Evolutionary conservation across 2,329 filamentous ascomycete genomes (phyloP).

Genomic region (Tricladium varicosporioides): DNA sequence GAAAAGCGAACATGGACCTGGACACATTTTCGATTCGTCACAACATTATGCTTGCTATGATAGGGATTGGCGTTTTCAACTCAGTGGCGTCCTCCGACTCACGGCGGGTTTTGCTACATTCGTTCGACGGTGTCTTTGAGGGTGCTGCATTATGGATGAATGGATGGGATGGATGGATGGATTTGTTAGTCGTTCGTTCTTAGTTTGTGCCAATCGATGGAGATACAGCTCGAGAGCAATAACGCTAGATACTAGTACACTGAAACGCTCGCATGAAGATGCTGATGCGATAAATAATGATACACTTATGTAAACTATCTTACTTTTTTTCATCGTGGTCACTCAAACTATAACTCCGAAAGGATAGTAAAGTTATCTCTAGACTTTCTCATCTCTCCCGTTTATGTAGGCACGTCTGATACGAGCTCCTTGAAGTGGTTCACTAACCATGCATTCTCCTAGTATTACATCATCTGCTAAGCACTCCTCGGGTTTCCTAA

Average conservation of each 20-base stretch:
- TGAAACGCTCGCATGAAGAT: conserved; percentile 18
- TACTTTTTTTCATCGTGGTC: too few species aligned
- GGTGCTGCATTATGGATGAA: neutral
- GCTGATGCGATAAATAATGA: conserved; percentile 26
- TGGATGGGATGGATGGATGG: neutral
- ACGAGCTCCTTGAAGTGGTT: too few species aligned
- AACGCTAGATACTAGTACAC: conserved; percentile 1
- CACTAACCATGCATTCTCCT: too few species aligned
- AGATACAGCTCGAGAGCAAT: neutral
- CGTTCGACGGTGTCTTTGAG: neutral
- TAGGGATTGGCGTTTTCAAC: conserved; percentile 1
- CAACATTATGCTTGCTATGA: conserved; percentile 17
- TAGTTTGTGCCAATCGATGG: neutral
- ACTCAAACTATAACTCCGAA: too few species aligned
- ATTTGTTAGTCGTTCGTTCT: neutral
- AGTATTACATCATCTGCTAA: too few species aligned
- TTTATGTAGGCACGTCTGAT: too few species aligned
- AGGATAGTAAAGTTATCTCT: too few species aligned
- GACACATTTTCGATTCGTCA: conserved; percentile 14
- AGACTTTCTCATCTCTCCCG: too few species aligned
- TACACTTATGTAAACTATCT: conserved; percentile 13
- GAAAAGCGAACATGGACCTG: conserved; percentile 1
- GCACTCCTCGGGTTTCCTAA: too few species aligned
- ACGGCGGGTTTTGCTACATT: neutral
- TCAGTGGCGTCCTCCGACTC: neutral